Conservation (phyloP, 768 basidiomycete genomes). For the Rhizopogon sp. region DNA sequence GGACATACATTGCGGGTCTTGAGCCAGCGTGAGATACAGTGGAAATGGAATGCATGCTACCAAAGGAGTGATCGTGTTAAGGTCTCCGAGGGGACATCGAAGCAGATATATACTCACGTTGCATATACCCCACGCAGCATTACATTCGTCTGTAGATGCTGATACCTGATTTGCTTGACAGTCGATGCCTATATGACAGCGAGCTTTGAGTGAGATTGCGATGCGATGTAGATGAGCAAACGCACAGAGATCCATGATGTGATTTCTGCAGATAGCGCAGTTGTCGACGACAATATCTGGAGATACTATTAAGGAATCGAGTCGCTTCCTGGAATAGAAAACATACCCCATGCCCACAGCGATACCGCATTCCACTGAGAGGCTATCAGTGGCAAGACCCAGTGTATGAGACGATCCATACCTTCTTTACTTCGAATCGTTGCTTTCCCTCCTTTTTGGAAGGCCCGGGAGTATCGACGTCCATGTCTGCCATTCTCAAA, state of each 20-base stretch:
- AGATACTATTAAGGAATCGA: conserved; percentile 5
- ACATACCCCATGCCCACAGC: conserved; percentile 95
- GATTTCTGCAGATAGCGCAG: conserved; percentile 99
- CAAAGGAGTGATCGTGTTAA: neutral
- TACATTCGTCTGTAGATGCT: conserved; percentile 93
- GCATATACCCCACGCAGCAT: conserved; percentile 98
- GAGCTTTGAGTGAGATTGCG: conserved; percentile 2
- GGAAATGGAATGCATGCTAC: conserved; percentile 99
- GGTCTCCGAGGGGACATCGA: neutral
- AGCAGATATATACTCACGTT: conserved; percentile 50
- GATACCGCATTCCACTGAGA: conserved; percentile 96
- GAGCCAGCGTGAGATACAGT: conserved; percentile 98
- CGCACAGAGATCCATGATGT: conserved; percentile 99
- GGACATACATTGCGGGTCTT: conserved; percentile 97
- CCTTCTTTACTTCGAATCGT: conserved; percentile 99
- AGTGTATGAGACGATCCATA: conserved; percentile 26
- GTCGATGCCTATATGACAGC: conserved; percentile 77
- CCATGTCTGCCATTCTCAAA: conserved; percentile 55
- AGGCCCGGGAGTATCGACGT: conserved; percentile 50
- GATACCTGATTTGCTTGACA: conserved; percentile 99
- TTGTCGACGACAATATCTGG: conserved; percentile 98
- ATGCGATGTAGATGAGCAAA: conserved; percentile 5
- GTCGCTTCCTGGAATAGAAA: neutral
- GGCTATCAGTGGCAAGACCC: neutral
- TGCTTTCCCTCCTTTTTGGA: conserved; percentile 57